Base-by-base conservation (phyloP, 2,329 filamentous ascomycete genomes). In the Septoria linicola region DNA sequence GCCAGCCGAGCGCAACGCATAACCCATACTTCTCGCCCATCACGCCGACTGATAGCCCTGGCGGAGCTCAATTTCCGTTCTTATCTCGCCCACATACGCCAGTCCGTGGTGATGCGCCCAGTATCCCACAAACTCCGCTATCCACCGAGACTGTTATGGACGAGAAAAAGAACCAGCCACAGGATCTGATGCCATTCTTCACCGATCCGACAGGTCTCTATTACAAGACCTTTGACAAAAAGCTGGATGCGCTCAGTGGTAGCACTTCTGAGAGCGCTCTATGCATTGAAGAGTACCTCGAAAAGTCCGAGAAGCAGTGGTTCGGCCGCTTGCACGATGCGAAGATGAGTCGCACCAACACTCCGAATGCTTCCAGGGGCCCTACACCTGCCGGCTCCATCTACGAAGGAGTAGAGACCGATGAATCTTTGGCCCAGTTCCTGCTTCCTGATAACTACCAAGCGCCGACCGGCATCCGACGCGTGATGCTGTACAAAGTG, bases 151-250 rank as follows among this genome's bases (percentile, higher is more conserved):
- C 74, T 2, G 75, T 85, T 23, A 74, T 84, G 20, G 80, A 81
- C 14, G 80, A 80, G 51, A 82, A 82, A 63, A 79, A 78, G 46
- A 77, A 83, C 60, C 78, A 80, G 54, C 74, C 85, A 13, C 83
- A 86, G 63, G 82, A 84, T 49, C 80, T 86, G 0, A 81, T 83
- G 58, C 83, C 82, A 2, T 83, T 81, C 70, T 87, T 87, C 69
- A 85, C 79, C 4, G 83, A 86, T 63, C 77, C 78, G 40, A 81
- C 76, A 27, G 82, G 81, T 25, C 74, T 82, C 55, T 86, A 82
- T 65, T 82, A 80, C 57, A 73, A 73, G 53, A 73, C 71, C 1
- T 85, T 84, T 55, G 78, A 80, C 51, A 75, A 77, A 64, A 79
- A 75, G 61, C 73, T 85, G 1, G 76, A 80, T 25, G 66, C 68